Evolutionary conservation across 1,139 yeast species (phyloP), one percentile per base, ranked within the genome.

Genomic region (Dujonia santamariae): DNA sequence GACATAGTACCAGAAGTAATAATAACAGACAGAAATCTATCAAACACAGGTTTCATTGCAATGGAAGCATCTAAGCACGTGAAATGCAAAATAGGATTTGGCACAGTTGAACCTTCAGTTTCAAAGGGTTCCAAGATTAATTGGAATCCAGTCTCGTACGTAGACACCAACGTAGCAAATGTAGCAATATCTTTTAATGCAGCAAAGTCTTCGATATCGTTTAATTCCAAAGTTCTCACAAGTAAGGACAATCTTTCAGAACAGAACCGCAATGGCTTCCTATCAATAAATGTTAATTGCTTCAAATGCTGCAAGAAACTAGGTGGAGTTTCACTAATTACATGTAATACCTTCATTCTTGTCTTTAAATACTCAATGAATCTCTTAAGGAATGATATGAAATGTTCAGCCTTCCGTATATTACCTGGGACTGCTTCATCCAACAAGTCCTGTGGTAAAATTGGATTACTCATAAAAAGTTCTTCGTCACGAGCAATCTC

Each of bases 1-100:
- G 98, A 92, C 30, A 92, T 90, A 11, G 99, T 92, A 48, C 99
- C 99, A 1, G 96, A 86, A 0, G 99, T 92, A 42, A 92, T 92
- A 41, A 92, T 84, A 11, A 92, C 96, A 0, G 97, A 84, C n/a
- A 87, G 80, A 53, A 92, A 92, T 42, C 92, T 72, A 34, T 92
- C 97, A 67, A 92, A 92, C 0, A 92, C 92, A 0, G 99, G 98
- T 54, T 88, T 92, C 46, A 92, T 92, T 3, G 98, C 98, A 47
- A 94, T 94, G 0, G 97, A 88, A 0, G 98, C 98, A 63, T 92
- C 99, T 34, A 94, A 67, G 63, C 99, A 92, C 0, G 97, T 82
- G 53, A 92, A 88, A 53, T 94, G 83, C 49, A 94, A 63, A n/a
- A 92, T 85, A 1, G 99, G 99, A 54, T 92, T 94, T 1, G 99